phyloP scores from a whole-genome alignment of 805 yeast genomes.

The Suhomyces sp. region DNA sequence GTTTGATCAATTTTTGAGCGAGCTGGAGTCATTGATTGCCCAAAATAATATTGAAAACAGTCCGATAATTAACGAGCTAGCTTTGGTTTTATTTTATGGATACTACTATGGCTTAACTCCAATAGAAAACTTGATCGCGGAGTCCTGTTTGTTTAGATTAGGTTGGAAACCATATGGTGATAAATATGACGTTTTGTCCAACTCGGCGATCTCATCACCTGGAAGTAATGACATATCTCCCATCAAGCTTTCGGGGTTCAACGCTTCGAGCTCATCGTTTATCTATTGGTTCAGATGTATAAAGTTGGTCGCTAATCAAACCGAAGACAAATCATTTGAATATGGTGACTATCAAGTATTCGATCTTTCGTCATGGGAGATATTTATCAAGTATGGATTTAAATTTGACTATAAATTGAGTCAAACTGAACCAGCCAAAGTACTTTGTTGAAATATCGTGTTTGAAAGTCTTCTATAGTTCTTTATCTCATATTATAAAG shows the following conservation, averaged over 20 bases:
- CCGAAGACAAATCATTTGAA: slow-evolving; percentile 13
- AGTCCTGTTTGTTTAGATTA: slow-evolving; percentile 33
- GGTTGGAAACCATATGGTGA: slow-evolving; percentile 43
- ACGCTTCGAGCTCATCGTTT: slow-evolving; percentile 1
- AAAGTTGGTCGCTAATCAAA: slow-evolving; percentile 11
- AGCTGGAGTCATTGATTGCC: slow-evolving; percentile 23
- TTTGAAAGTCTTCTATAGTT: neutral
- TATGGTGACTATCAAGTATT: slow-evolving; percentile 42
- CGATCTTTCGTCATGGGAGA: slow-evolving; percentile 42
- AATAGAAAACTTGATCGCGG: slow-evolving; percentile 42
- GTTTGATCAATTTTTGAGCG: slow-evolving; percentile 32
- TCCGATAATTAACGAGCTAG: slow-evolving; percentile 31
- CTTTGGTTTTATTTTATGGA: slow-evolving; percentile 41
- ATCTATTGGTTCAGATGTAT: slow-evolving; percentile 29
- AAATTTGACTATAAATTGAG: slow-evolving; percentile 33
- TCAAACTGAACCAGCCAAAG: slow-evolving; percentile 27
- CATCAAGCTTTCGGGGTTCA: neutral
- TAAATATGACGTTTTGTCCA: slow-evolving; percentile 9
- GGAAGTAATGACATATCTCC: neutral
- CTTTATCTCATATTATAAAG: neutral
- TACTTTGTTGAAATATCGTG: slow-evolving; percentile 7
- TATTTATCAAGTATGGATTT: slow-evolving; percentile 35
- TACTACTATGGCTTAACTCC: slow-evolving; percentile 43
- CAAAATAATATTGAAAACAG: slow-evolving; percentile 21
- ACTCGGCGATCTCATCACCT: neutral